phyloP scores from a whole-genome alignment of 2,329 filamentous ascomycete species.

The Keithomyces neogunnii region DNA sequence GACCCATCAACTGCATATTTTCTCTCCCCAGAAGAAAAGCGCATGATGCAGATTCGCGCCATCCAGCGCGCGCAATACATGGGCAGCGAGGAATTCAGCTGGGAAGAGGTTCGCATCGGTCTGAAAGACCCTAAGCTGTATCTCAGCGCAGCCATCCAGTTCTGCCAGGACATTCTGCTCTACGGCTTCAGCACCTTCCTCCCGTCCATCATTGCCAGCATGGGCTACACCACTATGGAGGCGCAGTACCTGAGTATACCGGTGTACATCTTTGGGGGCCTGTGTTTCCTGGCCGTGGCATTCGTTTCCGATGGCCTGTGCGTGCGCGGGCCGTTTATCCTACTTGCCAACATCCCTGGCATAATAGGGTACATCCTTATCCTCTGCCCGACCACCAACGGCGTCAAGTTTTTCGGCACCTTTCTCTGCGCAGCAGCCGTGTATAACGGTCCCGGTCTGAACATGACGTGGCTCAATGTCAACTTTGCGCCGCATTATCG shows the following conservation, averaged over 20 bases:
- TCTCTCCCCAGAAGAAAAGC: constrained; percentile 36
- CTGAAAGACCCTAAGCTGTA: constrained; percentile 42
- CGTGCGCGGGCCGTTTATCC: constrained; percentile 38
- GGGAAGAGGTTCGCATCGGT: constrained; percentile 38
- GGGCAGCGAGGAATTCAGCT: constrained; percentile 38
- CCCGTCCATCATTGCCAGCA: constrained; percentile 43
- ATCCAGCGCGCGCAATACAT: constrained; percentile 37
- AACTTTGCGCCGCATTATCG: constrained; percentile 37
- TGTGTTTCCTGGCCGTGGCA: constrained; percentile 35
- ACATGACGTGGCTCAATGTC: constrained; percentile 37
- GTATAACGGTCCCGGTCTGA: constrained; percentile 38
- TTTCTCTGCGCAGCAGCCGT: constrained; percentile 39
- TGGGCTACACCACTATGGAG: constrained; percentile 42
- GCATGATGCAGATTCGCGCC: constrained; percentile 40
- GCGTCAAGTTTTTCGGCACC: constrained; percentile 40
- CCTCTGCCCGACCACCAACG: constrained; percentile 36
- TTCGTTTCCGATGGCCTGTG: constrained; percentile 35
- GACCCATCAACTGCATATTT: constrained; percentile 39
- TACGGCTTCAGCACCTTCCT: constrained; percentile 53
- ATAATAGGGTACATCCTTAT: constrained; percentile 42
- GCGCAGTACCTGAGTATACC: constrained; percentile 48
- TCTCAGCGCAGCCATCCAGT: constrained; percentile 36
- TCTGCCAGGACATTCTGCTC: constrained; percentile 42
- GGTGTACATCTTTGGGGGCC: constrained; percentile 42
- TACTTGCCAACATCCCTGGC: constrained; percentile 42